phyloP scores from a whole-genome alignment of 108 stramenopile genomes.

The Cyclotella kingstonii region DNA sequence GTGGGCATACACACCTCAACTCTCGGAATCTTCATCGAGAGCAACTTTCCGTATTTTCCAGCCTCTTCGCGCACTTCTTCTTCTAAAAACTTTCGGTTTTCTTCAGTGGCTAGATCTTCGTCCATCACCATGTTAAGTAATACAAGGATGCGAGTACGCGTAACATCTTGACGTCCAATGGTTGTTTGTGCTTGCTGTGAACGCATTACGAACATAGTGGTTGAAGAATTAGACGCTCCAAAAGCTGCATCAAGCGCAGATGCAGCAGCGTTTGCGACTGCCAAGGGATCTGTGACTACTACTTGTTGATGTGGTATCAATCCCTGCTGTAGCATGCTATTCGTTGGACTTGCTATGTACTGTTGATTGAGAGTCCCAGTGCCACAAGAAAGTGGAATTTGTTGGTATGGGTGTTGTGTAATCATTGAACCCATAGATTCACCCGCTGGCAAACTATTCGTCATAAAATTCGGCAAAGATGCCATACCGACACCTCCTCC shows the following conservation, averaged over 20 bases:
- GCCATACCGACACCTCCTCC: conserved; percentile 1
- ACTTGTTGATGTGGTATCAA: no score
- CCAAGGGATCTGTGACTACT: conserved; percentile 49
- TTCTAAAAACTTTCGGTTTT: conserved; percentile 75
- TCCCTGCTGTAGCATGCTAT: conserved; percentile 14
- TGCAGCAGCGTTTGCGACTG: conserved; percentile 65
- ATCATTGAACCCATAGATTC: no score
- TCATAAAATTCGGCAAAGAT: neutral
- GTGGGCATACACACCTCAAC: conserved; percentile 25
- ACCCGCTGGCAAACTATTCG: no score
- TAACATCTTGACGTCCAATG: neutral
- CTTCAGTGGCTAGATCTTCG: conserved; percentile 88
- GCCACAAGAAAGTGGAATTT: conserved; percentile 28
- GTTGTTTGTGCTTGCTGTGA: conserved; percentile 4
- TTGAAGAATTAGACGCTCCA: conserved; percentile 17
- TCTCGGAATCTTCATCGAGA: conserved; percentile 84
- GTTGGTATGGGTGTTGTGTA: conserved; percentile 35
- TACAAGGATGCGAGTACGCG: conserved; percentile 74
- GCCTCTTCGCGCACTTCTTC: conserved; percentile 86
- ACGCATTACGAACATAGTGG: conserved; percentile 3
- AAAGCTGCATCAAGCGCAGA: conserved; percentile 55
- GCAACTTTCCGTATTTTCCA: conserved; percentile 74
- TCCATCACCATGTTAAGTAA: conserved; percentile 96
- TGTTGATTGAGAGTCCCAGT: conserved; percentile 13
- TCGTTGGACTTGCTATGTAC: conserved; percentile 2